phyloP scores from a whole-genome alignment of 2,329 filamentous ascomycete species.

The Neopestalotiopsis sp. region DNA sequence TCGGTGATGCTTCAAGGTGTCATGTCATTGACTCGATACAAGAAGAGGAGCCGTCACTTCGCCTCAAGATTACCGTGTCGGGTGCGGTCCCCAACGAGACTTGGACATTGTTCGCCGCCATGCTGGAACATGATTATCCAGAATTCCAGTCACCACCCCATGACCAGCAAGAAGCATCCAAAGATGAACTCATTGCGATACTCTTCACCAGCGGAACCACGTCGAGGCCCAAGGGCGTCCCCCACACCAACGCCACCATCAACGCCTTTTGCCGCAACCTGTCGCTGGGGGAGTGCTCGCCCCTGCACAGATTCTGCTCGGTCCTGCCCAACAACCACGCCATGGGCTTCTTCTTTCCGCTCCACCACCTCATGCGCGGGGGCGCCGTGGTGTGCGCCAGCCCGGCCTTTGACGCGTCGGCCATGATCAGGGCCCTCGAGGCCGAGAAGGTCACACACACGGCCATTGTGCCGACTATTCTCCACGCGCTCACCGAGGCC shows the following conservation, averaged over 20 bases:
- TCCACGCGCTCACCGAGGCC: conserved; percentile 6
- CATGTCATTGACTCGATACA: background rate
- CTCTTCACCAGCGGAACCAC: conserved; percentile 17
- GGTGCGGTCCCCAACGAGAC: background rate
- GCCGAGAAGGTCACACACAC: conserved; percentile 9
- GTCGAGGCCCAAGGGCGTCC: background rate
- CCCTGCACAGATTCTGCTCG: background rate
- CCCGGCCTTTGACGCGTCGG: background rate
- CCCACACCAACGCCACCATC: conserved; percentile 12
- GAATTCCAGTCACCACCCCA: background rate
- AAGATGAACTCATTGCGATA: background rate
- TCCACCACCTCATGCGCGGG: conserved; percentile 15
- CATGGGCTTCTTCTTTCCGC: conserved; percentile 16
- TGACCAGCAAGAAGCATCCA: background rate
- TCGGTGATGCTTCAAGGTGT: background rate
- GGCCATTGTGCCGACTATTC: conserved; percentile 3
- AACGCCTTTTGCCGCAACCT: conserved; percentile 17
- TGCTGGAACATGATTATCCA: background rate
- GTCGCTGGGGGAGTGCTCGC: conserved; percentile 6
- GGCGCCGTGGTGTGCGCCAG: conserved; percentile 7
- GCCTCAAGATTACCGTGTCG: background rate
- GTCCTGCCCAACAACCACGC: conserved; percentile 17
- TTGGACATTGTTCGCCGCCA: background rate
- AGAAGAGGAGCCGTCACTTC: background rate
- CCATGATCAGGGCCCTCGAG: conserved; percentile 5